Evolutionary conservation across 176 grass and related monocot species (phyloP).

Genomic region (Urochloa ruziziensis): DNA sequence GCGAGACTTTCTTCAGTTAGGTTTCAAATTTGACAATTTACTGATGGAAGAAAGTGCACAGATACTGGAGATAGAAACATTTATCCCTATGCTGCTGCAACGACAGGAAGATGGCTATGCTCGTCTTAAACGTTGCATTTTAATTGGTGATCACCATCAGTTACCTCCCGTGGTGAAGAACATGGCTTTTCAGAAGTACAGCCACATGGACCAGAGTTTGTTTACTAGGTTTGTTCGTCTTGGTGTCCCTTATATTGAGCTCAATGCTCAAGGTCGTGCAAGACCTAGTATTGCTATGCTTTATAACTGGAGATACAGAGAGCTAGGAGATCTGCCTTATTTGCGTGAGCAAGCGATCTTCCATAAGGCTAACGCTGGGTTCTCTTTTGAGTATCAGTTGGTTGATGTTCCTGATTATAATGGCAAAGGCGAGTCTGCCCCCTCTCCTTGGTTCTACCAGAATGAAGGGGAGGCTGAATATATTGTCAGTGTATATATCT

Average conservation of each 20-base stretch:
- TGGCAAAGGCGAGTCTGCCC: conserved; percentile 83
- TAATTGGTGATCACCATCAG: conserved; percentile 98
- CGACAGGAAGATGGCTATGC: conserved; percentile 92
- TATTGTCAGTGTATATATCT: conserved; percentile 97
- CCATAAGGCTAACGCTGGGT: conserved; percentile 91
- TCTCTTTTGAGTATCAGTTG: conserved; percentile 93
- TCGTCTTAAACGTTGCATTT: conserved; percentile 90
- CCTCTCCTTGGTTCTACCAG: conserved; percentile 99
- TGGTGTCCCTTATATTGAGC: conserved; percentile 95
- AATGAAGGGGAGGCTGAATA: conserved; percentile 98
- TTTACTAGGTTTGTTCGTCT: conserved; percentile 96
- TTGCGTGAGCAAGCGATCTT: conserved; percentile 80
- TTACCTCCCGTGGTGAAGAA: conserved; percentile 97
- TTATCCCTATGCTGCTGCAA: conserved; percentile 96
- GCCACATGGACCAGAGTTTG: conserved; percentile 97
- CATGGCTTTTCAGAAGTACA: conserved; percentile 99
- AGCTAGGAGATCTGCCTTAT: conserved; percentile 88
- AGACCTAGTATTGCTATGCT: conserved; percentile 83
- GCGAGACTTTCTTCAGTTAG: conserved; percentile 92
- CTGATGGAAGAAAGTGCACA: conserved; percentile 99
- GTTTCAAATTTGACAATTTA: conserved; percentile 97
- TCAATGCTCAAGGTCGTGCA: conserved; percentile 97
- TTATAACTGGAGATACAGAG: conserved; percentile 98
- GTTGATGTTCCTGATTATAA: conserved; percentile 93
- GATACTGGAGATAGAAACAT: conserved; percentile 97